phyloP scores from a whole-genome alignment of 768 basidiomycete species.

The Auricularia sp. region DNA sequence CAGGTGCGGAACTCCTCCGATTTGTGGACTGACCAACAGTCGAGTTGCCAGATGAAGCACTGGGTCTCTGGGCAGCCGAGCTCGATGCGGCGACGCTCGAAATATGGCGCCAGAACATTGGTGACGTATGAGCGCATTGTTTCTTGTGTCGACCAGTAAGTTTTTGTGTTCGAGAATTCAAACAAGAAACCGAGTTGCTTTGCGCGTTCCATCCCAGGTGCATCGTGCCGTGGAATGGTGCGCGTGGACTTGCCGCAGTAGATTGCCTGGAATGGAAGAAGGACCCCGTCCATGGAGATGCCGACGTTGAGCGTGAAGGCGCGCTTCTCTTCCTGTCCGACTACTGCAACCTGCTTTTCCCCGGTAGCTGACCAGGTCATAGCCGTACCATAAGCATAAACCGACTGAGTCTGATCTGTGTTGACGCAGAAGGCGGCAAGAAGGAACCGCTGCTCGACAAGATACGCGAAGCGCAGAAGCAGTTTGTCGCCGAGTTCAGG shows the following conservation, averaged over 20 bases:
- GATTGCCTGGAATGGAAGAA: conserved; percentile 30
- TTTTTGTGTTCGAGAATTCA: conserved; percentile 14
- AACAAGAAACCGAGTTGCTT: conserved; percentile 15
- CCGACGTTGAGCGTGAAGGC: conserved; percentile 30
- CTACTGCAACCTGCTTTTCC: conserved; percentile 23
- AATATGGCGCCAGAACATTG: neutral
- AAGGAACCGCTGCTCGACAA: conserved; percentile 16
- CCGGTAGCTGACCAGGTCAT: conserved; percentile 23
- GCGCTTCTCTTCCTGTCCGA: conserved; percentile 30
- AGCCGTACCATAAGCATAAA: conserved; percentile 16
- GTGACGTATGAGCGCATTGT: neutral
- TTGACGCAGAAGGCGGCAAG: conserved; percentile 22
- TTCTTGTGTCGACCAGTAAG: conserved; percentile 2
- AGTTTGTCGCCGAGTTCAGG: no score
- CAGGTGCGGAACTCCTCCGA: conserved; percentile 24
- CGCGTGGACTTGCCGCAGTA: conserved; percentile 20
- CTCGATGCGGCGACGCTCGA: neutral
- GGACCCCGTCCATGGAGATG: conserved; percentile 19
- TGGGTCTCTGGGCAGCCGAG: conserved; percentile 5
- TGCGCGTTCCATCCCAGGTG: conserved; percentile 15
- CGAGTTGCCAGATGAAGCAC: conserved; percentile 14
- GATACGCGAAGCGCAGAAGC: no score
- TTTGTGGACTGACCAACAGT: conserved; percentile 28
- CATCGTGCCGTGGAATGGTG: conserved; percentile 15
- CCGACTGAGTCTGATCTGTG: conserved; percentile 27